Percentiles rank a stretch among this genome's conserved stretches.
Conservation (phyloP, 1,139 yeast species). For the Oligophagozyma castellii region DNA sequence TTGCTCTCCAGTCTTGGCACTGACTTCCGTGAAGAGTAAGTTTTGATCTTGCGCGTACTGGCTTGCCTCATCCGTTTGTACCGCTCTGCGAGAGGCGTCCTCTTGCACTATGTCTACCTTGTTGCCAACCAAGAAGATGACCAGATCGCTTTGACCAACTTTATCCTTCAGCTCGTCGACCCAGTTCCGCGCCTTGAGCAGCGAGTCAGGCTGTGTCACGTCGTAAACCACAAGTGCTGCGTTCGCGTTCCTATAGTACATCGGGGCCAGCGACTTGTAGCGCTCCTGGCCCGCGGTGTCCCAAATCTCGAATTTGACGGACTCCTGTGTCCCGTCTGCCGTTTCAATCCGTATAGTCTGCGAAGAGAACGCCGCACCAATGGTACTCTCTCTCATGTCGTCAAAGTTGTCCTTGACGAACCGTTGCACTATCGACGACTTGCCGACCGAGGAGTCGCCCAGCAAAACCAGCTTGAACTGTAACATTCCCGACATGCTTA, state of each 20-base stretch:
- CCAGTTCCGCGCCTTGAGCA: slow-evolving; percentile 90
- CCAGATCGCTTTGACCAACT: slow-evolving; percentile 58
- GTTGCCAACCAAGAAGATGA: slow-evolving; percentile 76
- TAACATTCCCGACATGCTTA: too few species aligned
- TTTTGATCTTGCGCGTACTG: slow-evolving; percentile 61
- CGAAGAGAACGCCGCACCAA: slow-evolving; percentile 94
- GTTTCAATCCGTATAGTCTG: slow-evolving; percentile 53
- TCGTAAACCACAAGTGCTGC: slow-evolving; percentile 76
- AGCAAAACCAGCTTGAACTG: slow-evolving; percentile 79
- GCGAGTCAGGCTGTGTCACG: slow-evolving; percentile 52
- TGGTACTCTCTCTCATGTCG: slow-evolving; percentile 86
- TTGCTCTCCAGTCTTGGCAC: slow-evolving; percentile 84
- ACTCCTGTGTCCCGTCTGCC: slow-evolving; percentile 22
- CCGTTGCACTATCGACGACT: slow-evolving; percentile 77
- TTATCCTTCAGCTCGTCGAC: slow-evolving; percentile 87
- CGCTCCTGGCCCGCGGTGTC: slow-evolving; percentile 86
- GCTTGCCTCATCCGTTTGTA: slow-evolving; percentile 40
- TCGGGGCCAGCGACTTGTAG: slow-evolving; percentile 69
- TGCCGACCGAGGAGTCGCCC: slow-evolving; percentile 96
- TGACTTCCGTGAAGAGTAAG: slow-evolving; percentile 75
- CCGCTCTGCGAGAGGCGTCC: slow-evolving; percentile 34
- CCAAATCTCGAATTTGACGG: slow-evolving; percentile 73
- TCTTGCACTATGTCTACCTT: slow-evolving; percentile 51
- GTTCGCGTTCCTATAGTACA: slow-evolving; percentile 77
- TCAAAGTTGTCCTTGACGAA: slow-evolving; percentile 93